Conservation (phyloP, 352 stramenopile species). For the Phytophthora palmivora region DNA sequence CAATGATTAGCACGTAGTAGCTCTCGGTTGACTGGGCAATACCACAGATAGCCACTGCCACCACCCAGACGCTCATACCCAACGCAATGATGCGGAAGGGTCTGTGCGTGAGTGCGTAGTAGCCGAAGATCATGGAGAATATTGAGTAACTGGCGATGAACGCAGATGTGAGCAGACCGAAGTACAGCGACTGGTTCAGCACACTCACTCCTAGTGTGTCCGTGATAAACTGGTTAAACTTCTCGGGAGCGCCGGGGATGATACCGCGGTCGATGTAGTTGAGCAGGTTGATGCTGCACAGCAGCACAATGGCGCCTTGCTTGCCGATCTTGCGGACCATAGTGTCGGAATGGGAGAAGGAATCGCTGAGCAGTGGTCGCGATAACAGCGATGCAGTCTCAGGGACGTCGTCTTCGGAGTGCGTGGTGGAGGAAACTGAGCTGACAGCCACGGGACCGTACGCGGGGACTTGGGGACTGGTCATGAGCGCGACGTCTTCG, state of each 20-base stretch:
- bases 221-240: constrained; percentile 94
- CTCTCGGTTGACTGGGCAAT: constrained; percentile 75
- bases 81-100: constrained; percentile 92
- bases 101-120: constrained; percentile 87
- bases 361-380: constrained; percentile 25
- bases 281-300: constrained; percentile 92
- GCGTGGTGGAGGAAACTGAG: constrained; percentile 8
- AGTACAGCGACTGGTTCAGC: constrained; percentile 76
- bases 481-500: constrained; percentile 22
- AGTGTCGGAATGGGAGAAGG: constrained; percentile 1
- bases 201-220: constrained; percentile 68
- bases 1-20: constrained; percentile 91
- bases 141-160: constrained; percentile 96
- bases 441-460: constrained; percentile 11
- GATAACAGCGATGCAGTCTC: constrained; percentile 39
- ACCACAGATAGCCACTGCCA: constrained; percentile 90
- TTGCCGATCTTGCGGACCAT: constrained; percentile 40
- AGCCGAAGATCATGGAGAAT: constrained; percentile 91
- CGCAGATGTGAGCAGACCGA: constrained; percentile 91
- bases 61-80: constrained; percentile 91
- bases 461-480: constrained; percentile 35
- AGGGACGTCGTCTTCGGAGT: constrained; percentile 23
- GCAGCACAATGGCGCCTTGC: constrained; percentile 81
- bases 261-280: constrained; percentile 97
- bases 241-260: constrained; percentile 92